Conservation (phyloP, 2,329 filamentous ascomycete species). For the Neofusicoccum parvum region DNA sequence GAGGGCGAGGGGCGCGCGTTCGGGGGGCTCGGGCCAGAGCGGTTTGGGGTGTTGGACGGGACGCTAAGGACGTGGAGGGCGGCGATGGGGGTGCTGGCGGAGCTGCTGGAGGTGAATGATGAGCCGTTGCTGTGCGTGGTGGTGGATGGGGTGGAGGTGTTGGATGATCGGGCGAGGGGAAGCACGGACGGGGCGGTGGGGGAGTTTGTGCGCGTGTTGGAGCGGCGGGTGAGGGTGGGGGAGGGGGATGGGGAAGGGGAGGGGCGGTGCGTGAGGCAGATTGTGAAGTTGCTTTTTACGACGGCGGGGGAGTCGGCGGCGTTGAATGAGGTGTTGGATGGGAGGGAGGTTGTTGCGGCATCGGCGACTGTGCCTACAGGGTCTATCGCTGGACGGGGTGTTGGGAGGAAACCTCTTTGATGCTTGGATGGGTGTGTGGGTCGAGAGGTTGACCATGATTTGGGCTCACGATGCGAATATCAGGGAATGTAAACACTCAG, state of each 20-base stretch:
- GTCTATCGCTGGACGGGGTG: no score
- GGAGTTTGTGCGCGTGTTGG: not conserved
- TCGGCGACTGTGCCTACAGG: no score
- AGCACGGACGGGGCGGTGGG: not conserved
- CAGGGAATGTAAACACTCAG: conserved; percentile 40
- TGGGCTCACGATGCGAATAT: no score
- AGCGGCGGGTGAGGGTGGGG: not conserved
- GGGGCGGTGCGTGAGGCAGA: not conserved
- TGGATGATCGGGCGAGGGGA: not conserved
- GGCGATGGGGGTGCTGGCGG: not conserved
- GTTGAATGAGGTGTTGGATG: not conserved
- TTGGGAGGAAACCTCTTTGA: no score
- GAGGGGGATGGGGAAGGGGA: no score
- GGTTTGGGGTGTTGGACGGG: not conserved
- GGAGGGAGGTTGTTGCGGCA: no score
- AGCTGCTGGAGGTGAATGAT: not conserved
- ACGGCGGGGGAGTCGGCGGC: not conserved
- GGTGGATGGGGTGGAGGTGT: not conserved
- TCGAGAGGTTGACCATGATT: no score
- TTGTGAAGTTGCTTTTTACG: not conserved
- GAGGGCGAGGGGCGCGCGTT: not conserved
- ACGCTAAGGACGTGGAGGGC: not conserved
- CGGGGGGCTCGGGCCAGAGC: not conserved
- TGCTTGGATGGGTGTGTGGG: no score
- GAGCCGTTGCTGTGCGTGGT: conserved; percentile 2